Conservation (phyloP, 1,284 basidiomycete species). For the Sphaerobolus stellatus region DNA sequence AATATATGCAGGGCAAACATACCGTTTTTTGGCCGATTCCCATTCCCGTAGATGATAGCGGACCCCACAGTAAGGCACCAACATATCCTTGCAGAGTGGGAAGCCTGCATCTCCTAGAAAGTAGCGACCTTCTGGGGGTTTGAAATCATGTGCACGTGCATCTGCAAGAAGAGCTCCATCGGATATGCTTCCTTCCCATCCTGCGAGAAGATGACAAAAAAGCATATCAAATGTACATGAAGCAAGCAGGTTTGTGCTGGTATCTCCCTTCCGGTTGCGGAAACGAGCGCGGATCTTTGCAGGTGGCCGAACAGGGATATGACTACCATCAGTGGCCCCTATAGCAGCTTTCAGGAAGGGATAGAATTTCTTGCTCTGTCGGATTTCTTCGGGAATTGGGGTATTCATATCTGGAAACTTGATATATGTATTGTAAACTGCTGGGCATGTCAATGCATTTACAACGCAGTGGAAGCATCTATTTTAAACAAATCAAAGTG, state of each 20-base stretch:
- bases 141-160: conserved; percentile 18
- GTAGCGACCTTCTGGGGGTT: conserved; percentile 19
- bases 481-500: not conserved
- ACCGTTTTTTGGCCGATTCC: conserved; percentile 15
- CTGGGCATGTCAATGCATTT: not conserved
- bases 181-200: conserved; percentile 38
- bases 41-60: conserved; percentile 40
- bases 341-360: conserved; percentile 29
- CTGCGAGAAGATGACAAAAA: conserved; percentile 33
- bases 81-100: conserved; percentile 24
- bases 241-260: conserved; percentile 32
- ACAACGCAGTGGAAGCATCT: conserved; percentile 15
- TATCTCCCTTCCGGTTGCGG: conserved; percentile 26
- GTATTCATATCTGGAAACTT: not conserved
- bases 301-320: conserved; percentile 25
- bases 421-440: not conserved
- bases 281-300: conserved; percentile 20
- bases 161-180: conserved; percentile 24
- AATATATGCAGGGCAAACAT: not conserved
- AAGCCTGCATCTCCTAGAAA: conserved; percentile 31
- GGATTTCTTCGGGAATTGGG: not conserved
- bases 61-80: conserved; percentile 33
- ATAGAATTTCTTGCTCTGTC: conserved; percentile 2
- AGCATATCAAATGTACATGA: conserved; percentile 27
- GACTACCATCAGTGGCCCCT: conserved; percentile 32